Conservation (phyloP, 2,329 filamentous ascomycete genomes). For the Aspergillus ochraceus region DNA sequence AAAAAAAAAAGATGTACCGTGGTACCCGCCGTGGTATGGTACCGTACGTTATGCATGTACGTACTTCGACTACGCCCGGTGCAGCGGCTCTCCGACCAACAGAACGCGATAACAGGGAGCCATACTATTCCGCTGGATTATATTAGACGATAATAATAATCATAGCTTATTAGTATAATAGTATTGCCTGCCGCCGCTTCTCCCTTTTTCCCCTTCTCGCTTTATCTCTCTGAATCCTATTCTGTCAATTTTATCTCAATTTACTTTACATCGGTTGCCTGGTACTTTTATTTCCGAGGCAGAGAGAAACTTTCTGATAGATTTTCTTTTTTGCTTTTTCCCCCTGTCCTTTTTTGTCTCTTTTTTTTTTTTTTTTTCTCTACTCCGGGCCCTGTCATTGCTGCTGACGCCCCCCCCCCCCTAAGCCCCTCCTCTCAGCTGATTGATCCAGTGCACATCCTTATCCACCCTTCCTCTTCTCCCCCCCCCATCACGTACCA, state of each 20-base stretch:
- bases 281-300: conserved; percentile 2
- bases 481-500: conserved; percentile 13
- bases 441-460: conserved; percentile 27
- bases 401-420: conserved; percentile 12
- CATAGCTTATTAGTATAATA: conserved; percentile 6
- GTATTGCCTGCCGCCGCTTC: conserved; percentile 10
- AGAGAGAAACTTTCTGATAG: background rate
- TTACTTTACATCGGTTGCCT: background rate
- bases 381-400: conserved; percentile 9
- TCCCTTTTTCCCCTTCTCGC: background rate
- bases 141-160: conserved; percentile 18
- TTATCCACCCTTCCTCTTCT: conserved; percentile 15
- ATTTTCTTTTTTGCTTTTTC: background rate
- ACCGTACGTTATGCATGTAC: conserved; percentile 21
- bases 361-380: conserved; percentile 8
- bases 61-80: conserved; percentile 16
- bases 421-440: conserved; percentile 23
- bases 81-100: conserved; percentile 19
- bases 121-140: conserved; percentile 3
- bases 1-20: conserved; percentile 1
- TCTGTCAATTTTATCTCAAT: background rate
- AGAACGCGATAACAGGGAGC: conserved; percentile 16
- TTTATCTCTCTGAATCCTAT: background rate
- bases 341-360: conserved; percentile 1
- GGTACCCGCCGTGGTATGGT: conserved; percentile 13